Conservation (phyloP, 306 rosid species). For the Ormosia semicastrata region DNA sequence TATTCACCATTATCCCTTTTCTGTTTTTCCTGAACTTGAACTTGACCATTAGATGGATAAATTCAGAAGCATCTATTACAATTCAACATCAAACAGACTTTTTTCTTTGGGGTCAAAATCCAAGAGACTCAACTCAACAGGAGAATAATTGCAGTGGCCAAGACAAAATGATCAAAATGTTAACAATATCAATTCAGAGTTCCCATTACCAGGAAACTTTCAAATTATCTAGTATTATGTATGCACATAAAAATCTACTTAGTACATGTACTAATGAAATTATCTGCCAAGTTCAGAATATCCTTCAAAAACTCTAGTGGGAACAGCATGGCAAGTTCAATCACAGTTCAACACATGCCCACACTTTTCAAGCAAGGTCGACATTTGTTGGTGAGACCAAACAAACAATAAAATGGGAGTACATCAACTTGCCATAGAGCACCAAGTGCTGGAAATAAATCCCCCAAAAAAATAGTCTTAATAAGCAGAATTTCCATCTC, state of each 20-base stretch:
- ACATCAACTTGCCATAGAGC: conserved; percentile 5
- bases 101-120: neutral
- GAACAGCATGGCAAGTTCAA: neutral
- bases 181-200: neutral
- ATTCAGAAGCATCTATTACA: neutral
- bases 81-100: neutral
- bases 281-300: conserved; percentile 5
- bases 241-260: neutral
- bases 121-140: neutral
- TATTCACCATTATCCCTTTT: neutral
- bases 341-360: neutral
- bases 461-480: neutral
- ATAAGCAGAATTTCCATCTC: conserved; percentile 5
- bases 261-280: neutral
- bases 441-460: neutral
- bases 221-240: neutral
- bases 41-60: neutral
- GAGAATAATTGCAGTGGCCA: neutral
- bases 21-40: neutral
- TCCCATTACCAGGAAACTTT: neutral
- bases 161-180: neutral
- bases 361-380: neutral
- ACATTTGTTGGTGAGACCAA: neutral
- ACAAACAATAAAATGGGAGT: neutral
- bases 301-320: neutral